These are phyloP conservation scores for Termitomyces sp. DNA, from an alignment of 768 basidiomycete genomes.

Conservation along the genomic window DNA sequence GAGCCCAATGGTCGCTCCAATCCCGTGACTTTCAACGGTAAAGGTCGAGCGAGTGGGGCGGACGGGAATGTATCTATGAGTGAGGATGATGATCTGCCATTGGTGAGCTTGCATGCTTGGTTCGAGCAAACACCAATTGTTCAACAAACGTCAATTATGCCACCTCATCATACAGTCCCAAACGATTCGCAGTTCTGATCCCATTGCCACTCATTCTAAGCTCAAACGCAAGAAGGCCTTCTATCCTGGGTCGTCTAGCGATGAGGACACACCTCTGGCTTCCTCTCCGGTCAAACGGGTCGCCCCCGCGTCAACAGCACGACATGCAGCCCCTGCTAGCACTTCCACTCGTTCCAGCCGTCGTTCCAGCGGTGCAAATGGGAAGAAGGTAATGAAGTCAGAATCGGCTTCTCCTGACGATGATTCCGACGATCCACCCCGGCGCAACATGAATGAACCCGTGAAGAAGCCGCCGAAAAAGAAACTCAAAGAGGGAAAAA, in stretches of 20 bases:
- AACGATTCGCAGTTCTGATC: conserved; percentile 41
- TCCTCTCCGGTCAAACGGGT: conserved; percentile 61
- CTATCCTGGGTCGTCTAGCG: conserved; percentile 56
- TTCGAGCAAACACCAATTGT: neutral
- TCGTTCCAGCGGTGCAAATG: conserved; percentile 38
- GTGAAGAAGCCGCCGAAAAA: conserved; percentile 56
- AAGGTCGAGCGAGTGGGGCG: conserved; percentile 35
- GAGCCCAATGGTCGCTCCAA: conserved; percentile 32
- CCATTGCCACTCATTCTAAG: conserved; percentile 28
- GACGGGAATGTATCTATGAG: conserved; percentile 47
- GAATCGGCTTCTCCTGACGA: conserved; percentile 31
- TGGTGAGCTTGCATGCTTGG: conserved; percentile 41
- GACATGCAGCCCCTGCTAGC: conserved; percentile 34
- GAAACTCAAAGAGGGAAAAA: conserved; percentile 49
- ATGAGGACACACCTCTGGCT: conserved; percentile 68
- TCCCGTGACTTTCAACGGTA: conserved; percentile 35
- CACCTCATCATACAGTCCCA: conserved; percentile 43
- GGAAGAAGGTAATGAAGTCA: conserved; percentile 29
- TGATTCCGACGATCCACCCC: conserved; percentile 42
- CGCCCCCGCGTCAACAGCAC: conserved; percentile 34
- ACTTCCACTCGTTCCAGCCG: conserved; percentile 27
- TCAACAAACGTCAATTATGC: conserved; percentile 18
- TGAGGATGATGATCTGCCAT: conserved; percentile 67
- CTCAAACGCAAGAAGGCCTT: conserved; percentile 59
- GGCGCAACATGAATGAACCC: conserved; percentile 38